Base-by-base conservation (phyloP, 805 yeast genomes). In the Starmerella etchellsii region DNA sequence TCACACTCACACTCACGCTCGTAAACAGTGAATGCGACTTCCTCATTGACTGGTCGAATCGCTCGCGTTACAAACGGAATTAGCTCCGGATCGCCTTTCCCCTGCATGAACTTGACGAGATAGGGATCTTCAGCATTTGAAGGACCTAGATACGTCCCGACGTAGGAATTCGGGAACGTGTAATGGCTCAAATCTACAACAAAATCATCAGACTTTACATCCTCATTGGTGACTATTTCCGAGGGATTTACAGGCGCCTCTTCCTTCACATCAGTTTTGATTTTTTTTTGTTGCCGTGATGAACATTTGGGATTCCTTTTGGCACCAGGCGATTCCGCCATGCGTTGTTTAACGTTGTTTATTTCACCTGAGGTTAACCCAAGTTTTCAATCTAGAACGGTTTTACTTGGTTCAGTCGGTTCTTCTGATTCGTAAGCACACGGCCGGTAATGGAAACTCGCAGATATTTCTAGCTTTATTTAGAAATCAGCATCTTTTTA, bases 121-220 rank as follows among this genome's bases (percentile, higher is more conserved):
- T 49, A 54, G 3, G 63, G 63, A 41, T 60, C 63, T 31, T 54
- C 58, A 21, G 57, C 62, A 16, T 57, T 52, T 14, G 58, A 49
- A 8, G 51, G 43, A 14, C 63, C 63, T 35, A 58, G 41, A 29
- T 54, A 43, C 11, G 53, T 51, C 0, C 51, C 56, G 2, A 50
- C 40, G 34, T 47, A 54, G 5, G 47, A 54, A 1, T 38, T 39
- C 2, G 60, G 59, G 1, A 56, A 34, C 15, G 49, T 35, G 5
- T 51, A 14, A 5, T 37, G 36, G 15, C 48, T 50, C n/a, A 39
- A 29, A 16, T 44, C 50, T 2, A 30, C 33, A 10, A 21, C 6
- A 4, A 34, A 21, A 8, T 16, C 24, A 7, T 26, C 34, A 2
- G 7, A 15, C 21, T 27, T 27, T 7, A 11, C 30, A 15, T 40